Evolutionary conservation across 768 basidiomycete species (phyloP), one percentile per base, ranked within the genome.

Genomic region (Trametes coccinea): DNA sequence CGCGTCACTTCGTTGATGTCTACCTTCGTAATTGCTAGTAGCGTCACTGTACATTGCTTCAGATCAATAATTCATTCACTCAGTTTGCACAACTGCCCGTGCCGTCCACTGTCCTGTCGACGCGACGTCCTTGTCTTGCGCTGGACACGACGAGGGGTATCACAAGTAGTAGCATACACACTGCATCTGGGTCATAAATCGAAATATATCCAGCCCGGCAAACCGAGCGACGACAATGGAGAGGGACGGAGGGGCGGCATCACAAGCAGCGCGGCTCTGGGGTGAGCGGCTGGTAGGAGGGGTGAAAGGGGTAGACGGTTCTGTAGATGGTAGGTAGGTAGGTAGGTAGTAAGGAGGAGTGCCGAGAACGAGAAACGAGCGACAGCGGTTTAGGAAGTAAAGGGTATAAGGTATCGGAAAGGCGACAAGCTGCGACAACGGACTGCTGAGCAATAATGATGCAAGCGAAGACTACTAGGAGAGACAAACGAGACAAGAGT

Each of bases 351-450:
- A 5, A 45, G 40, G 37, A 31, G 45, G 39, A 40, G 48, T 34
- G 39, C 43, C 34, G 37, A 45, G 61, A 54, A 48, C 37, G 47
- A 45, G 17, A 61, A 68, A 68, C 39, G 67, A 68, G 65, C 62
- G 67, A 64, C 64, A 66, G 61, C 67, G 67, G 47, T 41, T 63
- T 65, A 59, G 47, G 53, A 59, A 61, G 55, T 22, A 22, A 65
- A 62, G 64, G 67, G 67, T 68, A 68, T 68, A 66, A 63, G 34
- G 56, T 66, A 66, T 51, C 17, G 54, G 39, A n/a, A 37, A 37
- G 46, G 17, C 37, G 47, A 41, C 62, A 60, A 55, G 56, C 30
- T 53, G 57, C 48, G 55, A 62, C 44, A 63, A 59, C 58, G 55
- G 45, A 45, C 47, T 33, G 40, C 63, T 53, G 52, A 66, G 63